Percentiles rank a stretch among this genome's conserved stretches.
Evolutionary conservation across 1,284 basidiomycete species (phyloP).

Genomic region (Tilletia walkeri): DNA sequence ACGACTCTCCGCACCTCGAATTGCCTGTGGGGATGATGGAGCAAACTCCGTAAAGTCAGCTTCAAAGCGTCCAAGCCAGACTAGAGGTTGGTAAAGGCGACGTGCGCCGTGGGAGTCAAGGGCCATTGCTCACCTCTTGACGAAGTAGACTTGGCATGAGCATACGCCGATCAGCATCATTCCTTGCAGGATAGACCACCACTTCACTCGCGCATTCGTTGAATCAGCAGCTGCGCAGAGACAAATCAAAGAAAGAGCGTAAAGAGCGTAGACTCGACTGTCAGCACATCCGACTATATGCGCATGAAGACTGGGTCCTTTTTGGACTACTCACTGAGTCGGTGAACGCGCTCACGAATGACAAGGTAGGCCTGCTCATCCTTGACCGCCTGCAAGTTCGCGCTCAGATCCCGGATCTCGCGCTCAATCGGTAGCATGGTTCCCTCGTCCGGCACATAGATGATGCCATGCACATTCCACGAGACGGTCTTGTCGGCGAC

Average conservation of each 20-base stretch:
- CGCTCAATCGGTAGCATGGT: conserved; percentile 75
- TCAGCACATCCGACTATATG: too few relatives aligned
- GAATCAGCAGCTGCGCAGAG: conserved; percentile 57
- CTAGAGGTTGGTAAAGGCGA: too few relatives aligned
- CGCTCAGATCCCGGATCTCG: conserved; percentile 85
- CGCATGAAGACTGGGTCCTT: background rate
- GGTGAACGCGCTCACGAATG: conserved; percentile 84
- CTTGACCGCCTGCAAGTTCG: conserved; percentile 83
- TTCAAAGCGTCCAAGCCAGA: too few relatives aligned
- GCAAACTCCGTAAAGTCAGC: too few relatives aligned
- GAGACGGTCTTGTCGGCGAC: conserved; percentile 91
- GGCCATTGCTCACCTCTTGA: conserved; percentile 65
- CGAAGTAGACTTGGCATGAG: conserved; percentile 95
- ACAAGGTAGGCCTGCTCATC: conserved; percentile 99
- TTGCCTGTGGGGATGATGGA: conserved; percentile 23
- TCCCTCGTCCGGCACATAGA: conserved; percentile 85
- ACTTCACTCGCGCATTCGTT: conserved; percentile 88
- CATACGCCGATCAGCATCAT: conserved; percentile 84
- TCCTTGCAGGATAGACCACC: conserved; percentile 94
- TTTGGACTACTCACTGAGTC: conserved; percentile 67
- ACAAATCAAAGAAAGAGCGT: background rate
- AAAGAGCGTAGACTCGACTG: too few relatives aligned
- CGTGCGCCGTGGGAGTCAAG: background rate
- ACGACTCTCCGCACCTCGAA: conserved; percentile 44
- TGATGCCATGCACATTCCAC: conserved; percentile 94